A percentile compares a stretch with the other conserved stretches of the same genome.
Conservation (phyloP, 208 protist species). For the Herpetomonas samuelpessoai region DNA sequence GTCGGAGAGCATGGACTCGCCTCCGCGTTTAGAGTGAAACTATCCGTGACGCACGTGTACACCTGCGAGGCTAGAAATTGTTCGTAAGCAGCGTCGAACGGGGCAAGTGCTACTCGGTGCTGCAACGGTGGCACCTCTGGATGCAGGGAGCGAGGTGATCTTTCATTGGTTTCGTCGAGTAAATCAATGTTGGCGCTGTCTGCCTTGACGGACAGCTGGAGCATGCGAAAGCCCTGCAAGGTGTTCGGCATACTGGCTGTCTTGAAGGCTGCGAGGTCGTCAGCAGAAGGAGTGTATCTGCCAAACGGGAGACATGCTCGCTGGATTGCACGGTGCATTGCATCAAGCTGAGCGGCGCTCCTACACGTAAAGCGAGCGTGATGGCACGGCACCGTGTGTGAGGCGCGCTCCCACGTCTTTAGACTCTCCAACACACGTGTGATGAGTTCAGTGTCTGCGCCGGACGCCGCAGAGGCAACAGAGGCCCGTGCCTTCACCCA, state of each 20-base stretch:
- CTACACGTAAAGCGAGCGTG: conserved; percentile 14
- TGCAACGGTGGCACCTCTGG: no score
- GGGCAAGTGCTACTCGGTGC: no score
- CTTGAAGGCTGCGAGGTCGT: no score
- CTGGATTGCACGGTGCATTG: neutral
- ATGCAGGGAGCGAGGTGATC: no score
- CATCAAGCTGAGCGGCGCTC: conserved; percentile 4
- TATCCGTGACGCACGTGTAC: neutral
- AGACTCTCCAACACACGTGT: conserved; percentile 12
- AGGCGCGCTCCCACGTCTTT: conserved; percentile 4
- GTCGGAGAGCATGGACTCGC: no score
- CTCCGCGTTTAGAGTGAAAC: neutral
- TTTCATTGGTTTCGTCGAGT: no score
- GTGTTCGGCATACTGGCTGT: no score
- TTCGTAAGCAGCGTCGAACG: neutral
- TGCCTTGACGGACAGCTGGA: no score
- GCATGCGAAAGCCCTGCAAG: no score
- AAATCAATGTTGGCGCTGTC: no score
- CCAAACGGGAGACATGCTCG: neutral
- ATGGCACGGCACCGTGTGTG: conserved; percentile 27
- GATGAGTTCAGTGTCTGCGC: conserved; percentile 7
- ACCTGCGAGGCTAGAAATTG: neutral
- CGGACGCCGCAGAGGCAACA: neutral
- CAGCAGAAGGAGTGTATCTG: conserved; percentile 6
- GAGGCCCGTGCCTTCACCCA: neutral